Evolutionary conservation across 139 green algal genomes (phyloP).

Genomic region (Penium margaritaceum): DNA sequence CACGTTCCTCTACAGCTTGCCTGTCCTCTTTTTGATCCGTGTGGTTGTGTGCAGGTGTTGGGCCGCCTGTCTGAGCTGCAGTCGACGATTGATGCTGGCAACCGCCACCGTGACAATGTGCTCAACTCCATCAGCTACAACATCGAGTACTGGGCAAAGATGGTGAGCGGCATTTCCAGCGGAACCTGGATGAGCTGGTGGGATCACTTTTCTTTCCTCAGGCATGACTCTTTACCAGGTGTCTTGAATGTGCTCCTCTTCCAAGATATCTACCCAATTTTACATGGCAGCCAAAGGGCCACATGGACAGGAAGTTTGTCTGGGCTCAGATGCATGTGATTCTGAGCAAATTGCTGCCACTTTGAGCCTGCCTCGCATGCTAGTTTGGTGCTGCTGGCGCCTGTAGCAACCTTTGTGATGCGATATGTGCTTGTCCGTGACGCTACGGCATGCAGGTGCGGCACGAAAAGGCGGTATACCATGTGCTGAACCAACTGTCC

Average conservation of each 20-base stretch:
- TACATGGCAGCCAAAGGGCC: constrained; percentile 54
- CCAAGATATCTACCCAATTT: not conserved
- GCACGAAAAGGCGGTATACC: constrained; percentile 86
- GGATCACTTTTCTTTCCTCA: not conserved
- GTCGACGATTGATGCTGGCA: constrained; percentile 78
- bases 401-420: not conserved
- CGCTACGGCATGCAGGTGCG: constrained; percentile 44
- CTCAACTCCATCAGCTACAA: constrained; percentile 62
- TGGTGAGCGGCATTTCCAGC: constrained; percentile 36
- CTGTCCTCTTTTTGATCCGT: too few species aligned
- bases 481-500: constrained; percentile 91
- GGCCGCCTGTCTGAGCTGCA: constrained; percentile 80
- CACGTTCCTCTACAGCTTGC: too few species aligned
- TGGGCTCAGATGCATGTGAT: too few species aligned
- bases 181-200: constrained; percentile 16
- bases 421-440: not conserved
- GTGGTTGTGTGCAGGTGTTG: constrained; percentile 55
- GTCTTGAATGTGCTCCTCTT: too few species aligned
- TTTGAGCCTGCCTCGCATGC: not conserved
- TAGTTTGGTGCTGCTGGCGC: constrained; percentile 55
- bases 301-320: constrained; percentile 59
- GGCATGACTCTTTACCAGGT: not conserved
- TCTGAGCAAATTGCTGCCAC: too few species aligned
- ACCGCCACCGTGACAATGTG: constrained; percentile 63
- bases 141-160: constrained; percentile 59